Percentiles rank a stretch among this genome's conserved stretches.
Evolutionary conservation across 805 yeast species (phyloP).

Genomic region (Lipomyces sp.): DNA sequence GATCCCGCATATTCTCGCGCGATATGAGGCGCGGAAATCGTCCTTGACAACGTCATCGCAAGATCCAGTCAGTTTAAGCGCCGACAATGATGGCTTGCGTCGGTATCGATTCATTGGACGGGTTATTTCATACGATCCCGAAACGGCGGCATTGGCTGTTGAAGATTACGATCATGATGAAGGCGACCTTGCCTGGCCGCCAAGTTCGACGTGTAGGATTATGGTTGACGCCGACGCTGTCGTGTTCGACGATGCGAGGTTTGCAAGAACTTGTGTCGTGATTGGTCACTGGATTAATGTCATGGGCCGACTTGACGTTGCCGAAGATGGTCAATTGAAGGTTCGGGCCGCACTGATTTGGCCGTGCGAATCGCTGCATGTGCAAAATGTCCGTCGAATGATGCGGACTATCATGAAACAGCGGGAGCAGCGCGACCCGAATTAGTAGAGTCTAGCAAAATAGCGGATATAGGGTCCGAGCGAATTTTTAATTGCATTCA

Average conservation of each 20-base stretch:
- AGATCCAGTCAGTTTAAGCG: not conserved
- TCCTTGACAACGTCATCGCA: not conserved
- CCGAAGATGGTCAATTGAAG: not conserved
- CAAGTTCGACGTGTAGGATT: slow-evolving; percentile 1
- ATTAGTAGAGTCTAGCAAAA: not conserved
- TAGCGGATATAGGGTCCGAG: not conserved
- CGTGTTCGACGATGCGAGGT: slow-evolving; percentile 10
- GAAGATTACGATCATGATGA: slow-evolving; percentile 20
- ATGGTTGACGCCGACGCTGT: slow-evolving; percentile 5
- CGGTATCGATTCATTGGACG: slow-evolving; percentile 23
- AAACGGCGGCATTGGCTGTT: slow-evolving; percentile 8
- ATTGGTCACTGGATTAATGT: slow-evolving; percentile 25
- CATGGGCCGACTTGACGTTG: slow-evolving; percentile 17
- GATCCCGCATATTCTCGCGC: not conserved
- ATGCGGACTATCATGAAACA: slow-evolving; percentile 14
- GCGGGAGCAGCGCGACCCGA: not conserved
- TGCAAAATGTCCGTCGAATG: slow-evolving; percentile 11
- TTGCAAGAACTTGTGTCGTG: slow-evolving; percentile 8
- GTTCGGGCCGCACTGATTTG: slow-evolving; percentile 18
- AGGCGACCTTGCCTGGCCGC: not conserved
- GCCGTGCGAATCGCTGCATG: slow-evolving; percentile 11
- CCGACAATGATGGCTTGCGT: slow-evolving; percentile 5
- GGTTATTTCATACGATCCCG: slow-evolving; percentile 21
- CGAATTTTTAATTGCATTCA: no score
- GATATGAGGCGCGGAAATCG: not conserved